Base-by-base conservation (phyloP, 352 stramenopile species). In the Phytophthora cryptogea region DNA sequence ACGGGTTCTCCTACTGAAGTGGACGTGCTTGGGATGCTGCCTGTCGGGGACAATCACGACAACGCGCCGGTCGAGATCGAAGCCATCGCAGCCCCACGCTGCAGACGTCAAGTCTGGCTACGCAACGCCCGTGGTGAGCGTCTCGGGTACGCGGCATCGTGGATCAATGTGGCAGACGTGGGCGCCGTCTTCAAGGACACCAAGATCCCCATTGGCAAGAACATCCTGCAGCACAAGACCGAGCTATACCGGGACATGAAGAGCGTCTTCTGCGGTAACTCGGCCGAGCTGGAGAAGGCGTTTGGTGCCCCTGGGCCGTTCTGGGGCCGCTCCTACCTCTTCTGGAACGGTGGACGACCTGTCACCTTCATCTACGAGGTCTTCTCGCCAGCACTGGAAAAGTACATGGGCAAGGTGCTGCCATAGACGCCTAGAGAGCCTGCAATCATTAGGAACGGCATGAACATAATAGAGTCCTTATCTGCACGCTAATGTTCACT, bases 291-390 rank as follows among this genome's bases (percentile, higher is more conserved):
- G 13, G 84, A 88, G 55, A 54, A 66, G 28, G 78, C 78, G 13
- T 95, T 95, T 39, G 82, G 78, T 4, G 59, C 75, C n/a, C 5
- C 63, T 0, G 86, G 86, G 0, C 84, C 84, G 7, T 93, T 94
- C 65, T 95, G 84, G 84, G 86, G 86, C 11, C 83, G 86, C 37
- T 90, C 81, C 26, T 95, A 95, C 49, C 63, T 95, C 14, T 95
- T 95, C 68, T 93, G 86, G 86, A 87, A 87, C 39, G 77, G 82
- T 16, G 83, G 82, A 10, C 68, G 80, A 11, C 83, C 86, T 28
- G 73, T 94, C 4, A 91, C 84, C 55, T 89, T 92, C 67, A 94
- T 95, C 64, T 95, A 95, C 71, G 86, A 95, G 56, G 86, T 95
- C 8, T 95, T 95, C 61, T 94, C 86, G 23, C 86, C 86, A 1